These are phyloP conservation scores for Knufia petricola DNA, from an alignment of 2,329 filamentous ascomycete species.

Conservation along the genomic window DNA sequence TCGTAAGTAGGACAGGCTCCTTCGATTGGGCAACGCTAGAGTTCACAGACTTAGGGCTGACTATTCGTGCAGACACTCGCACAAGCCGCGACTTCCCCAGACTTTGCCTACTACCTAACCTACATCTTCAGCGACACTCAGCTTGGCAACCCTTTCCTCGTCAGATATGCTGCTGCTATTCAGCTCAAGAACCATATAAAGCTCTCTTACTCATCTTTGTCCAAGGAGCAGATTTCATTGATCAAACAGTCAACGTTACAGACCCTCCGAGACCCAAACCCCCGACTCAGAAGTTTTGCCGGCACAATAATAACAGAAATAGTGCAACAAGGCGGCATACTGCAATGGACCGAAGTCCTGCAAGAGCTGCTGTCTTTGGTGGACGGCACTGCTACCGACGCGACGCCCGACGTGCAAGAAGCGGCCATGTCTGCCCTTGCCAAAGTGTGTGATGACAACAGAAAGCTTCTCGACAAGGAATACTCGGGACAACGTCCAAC, in stretches of 20 bases:
- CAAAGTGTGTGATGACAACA: slow-evolving; percentile 97
- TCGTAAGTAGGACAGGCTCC: slow-evolving; percentile 47
- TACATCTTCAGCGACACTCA: slow-evolving; percentile 70
- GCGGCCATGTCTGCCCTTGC: slow-evolving; percentile 85
- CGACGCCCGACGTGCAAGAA: slow-evolving; percentile 67
- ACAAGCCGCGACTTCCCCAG: slow-evolving; percentile 77
- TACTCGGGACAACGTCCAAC: slow-evolving; percentile 82
- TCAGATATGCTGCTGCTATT: slow-evolving; percentile 78
- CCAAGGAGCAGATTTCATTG: slow-evolving; percentile 61
- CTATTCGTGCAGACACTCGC: slow-evolving; percentile 64
- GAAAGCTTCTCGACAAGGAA: slow-evolving; percentile 72
- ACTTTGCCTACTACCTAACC: slow-evolving; percentile 94
- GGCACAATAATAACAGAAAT: slow-evolving; percentile 93
- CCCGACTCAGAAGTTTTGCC: slow-evolving; percentile 76
- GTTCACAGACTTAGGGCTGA: background rate
- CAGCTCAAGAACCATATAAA: slow-evolving; percentile 94
- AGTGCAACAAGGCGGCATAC: slow-evolving; percentile 70
- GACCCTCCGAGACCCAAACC: slow-evolving; percentile 69
- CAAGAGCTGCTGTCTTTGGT: slow-evolving; percentile 72
- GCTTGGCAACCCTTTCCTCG: slow-evolving; percentile 60
- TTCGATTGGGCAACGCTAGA: background rate
- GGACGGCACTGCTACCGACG: slow-evolving; percentile 59
- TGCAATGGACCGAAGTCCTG: slow-evolving; percentile 85
- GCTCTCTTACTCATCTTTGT: slow-evolving; percentile 63
- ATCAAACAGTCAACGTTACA: slow-evolving; percentile 70